Percentiles rank a stretch among this genome's conserved stretches.
Evolutionary conservation across 169 alveolate species (phyloP).

Genomic region (Cytauxzoon felis): DNA sequence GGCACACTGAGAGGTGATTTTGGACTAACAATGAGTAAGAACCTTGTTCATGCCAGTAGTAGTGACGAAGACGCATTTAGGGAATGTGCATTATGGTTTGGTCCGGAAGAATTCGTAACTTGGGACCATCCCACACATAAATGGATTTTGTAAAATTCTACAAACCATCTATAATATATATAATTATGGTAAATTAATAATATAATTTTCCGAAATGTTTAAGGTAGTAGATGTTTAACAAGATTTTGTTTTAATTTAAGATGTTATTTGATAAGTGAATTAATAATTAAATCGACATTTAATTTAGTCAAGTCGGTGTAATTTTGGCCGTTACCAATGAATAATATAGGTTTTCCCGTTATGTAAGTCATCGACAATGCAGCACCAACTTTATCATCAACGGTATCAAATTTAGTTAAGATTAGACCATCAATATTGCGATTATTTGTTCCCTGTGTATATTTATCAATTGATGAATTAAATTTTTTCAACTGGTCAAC

Average conservation of each 20-base stretch:
- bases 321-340: slow-evolving; percentile 99
- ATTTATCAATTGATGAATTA: slow-evolving; percentile 90
- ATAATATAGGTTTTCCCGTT: slow-evolving; percentile 98
- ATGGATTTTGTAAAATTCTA: slow-evolving; percentile 17
- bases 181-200: background rate
- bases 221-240: background rate
- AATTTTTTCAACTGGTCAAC: slow-evolving; percentile 96
- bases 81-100: slow-evolving; percentile 94
- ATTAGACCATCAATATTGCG: slow-evolving; percentile 98
- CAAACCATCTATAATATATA: background rate
- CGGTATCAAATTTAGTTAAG: slow-evolving; percentile 98
- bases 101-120: slow-evolving; percentile 84
- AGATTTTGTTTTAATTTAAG: background rate
- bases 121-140: slow-evolving; percentile 60
- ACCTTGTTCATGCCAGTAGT: slow-evolving; percentile 93
- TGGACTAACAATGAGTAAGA: slow-evolving; percentile 90
- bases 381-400: slow-evolving; percentile 99
- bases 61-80: slow-evolving; percentile 89
- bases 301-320: slow-evolving; percentile 93
- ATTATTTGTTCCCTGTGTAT: slow-evolving; percentile 62
- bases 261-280: slow-evolving; percentile 70
- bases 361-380: slow-evolving; percentile 98
- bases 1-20: slow-evolving; percentile 95
- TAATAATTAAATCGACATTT: slow-evolving; percentile 86
- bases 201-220: background rate